Evolutionary conservation across 2,329 filamentous ascomycete species (phyloP).

Genomic region (Monascus ruber): DNA sequence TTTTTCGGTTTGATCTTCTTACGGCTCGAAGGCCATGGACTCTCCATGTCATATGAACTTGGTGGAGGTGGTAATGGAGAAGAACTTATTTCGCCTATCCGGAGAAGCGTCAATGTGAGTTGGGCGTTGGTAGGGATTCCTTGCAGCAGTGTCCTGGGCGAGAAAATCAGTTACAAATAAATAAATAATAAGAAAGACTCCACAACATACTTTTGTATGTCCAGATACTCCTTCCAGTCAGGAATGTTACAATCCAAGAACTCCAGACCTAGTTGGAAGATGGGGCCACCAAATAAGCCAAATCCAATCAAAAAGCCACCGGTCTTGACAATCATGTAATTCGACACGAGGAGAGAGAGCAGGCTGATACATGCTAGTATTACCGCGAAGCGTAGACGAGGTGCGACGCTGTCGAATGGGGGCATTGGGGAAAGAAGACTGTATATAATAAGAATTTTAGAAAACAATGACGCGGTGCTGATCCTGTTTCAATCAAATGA

Average conservation of each 20-base stretch:
- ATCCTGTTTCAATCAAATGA: not conserved
- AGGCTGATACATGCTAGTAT: conserved; percentile 44
- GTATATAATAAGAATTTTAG: not conserved
- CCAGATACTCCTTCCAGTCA: conserved; percentile 63
- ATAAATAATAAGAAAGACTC: not conserved
- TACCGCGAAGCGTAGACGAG: conserved; percentile 44
- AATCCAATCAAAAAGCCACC: conserved; percentile 59
- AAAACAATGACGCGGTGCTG: not conserved
- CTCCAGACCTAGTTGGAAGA: conserved; percentile 50
- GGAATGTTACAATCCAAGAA: conserved; percentile 45
- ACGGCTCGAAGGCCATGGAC: not conserved
- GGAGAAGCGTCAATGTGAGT: conserved; percentile 66
- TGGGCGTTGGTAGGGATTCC: conserved; percentile 81
- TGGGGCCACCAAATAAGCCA: conserved; percentile 67
- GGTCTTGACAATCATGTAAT: conserved; percentile 54
- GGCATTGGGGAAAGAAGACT: conserved; percentile 52
- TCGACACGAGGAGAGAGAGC: conserved; percentile 42
- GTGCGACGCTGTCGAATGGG: conserved; percentile 46
- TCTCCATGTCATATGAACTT: conserved; percentile 22
- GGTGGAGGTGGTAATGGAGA: conserved; percentile 60
- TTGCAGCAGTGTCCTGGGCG: conserved; percentile 53
- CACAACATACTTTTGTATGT: conserved; percentile 48
- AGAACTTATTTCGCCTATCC: conserved; percentile 70
- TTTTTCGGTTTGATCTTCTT: conserved; percentile 41
- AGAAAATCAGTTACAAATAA: not conserved